These are phyloP conservation scores for Tylopilus intermedius DNA, from an alignment of 768 basidiomycete species.

Conservation along the genomic window DNA sequence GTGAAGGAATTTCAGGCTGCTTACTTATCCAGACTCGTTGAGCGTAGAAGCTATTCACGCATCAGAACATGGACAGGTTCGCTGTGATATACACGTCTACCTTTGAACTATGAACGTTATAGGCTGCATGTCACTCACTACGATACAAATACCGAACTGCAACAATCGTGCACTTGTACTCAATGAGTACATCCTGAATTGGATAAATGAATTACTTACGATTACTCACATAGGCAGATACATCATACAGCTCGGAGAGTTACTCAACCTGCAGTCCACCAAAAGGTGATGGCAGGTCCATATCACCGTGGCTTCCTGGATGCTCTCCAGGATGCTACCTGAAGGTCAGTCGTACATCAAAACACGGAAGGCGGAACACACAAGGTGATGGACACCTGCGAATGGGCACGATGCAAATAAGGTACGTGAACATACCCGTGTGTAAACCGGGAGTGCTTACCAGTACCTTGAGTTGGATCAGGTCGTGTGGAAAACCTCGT, in stretches of 20 bases:
- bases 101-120: slow-evolving; percentile 21
- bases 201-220: not conserved
- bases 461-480: slow-evolving; percentile 5
- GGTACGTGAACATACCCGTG: not conserved
- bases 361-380: not conserved
- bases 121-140: slow-evolving; percentile 2
- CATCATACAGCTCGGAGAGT: not conserved
- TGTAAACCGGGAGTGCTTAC: slow-evolving; percentile 4
- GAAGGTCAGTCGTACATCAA: not conserved
- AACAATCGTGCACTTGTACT: not conserved
- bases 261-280: slow-evolving; percentile 8
- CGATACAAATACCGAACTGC: not conserved
- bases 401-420: not conserved
- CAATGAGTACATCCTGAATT: not conserved
- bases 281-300: slow-evolving; percentile 1
- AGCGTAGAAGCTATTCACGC: slow-evolving; percentile 16
- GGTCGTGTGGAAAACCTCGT: slow-evolving; percentile 15
- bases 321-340: slow-evolving; percentile 8
- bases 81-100: not conserved
- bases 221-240: slow-evolving; percentile 9
- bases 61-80: not conserved
- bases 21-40: slow-evolving; percentile 28
- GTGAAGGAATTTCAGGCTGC: not conserved
- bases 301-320: not conserved
- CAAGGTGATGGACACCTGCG: slow-evolving; percentile 10